Percentiles rank a stretch among this genome's conserved stretches.
Conservation (phyloP, 1,284 basidiomycete genomes). For the Clitocybe nebularis region DNA sequence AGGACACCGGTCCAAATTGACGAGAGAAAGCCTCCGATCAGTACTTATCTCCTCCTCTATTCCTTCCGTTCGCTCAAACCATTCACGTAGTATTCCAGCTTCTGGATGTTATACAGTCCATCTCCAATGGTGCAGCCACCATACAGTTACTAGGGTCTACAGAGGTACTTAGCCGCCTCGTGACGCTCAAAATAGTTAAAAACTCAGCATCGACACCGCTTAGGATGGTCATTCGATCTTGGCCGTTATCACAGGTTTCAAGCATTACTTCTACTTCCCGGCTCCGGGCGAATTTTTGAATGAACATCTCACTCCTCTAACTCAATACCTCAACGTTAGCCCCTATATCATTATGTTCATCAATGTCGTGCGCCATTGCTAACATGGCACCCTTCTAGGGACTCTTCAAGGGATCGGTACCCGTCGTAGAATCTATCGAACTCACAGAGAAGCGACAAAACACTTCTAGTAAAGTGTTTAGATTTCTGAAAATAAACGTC, state of each 20-base stretch:
- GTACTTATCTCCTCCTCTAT: constrained; percentile 20
- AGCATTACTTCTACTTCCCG: constrained; percentile 84
- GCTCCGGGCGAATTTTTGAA: constrained; percentile 70
- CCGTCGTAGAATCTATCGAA: constrained; percentile 30
- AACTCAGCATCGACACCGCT: background rate
- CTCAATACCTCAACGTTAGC: constrained; percentile 69
- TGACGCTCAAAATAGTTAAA: background rate
- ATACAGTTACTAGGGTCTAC: constrained; percentile 80
- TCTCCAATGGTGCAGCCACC: constrained; percentile 37
- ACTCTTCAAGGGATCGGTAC: background rate
- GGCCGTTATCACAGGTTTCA: constrained; percentile 68
- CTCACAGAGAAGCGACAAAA: constrained; percentile 48
- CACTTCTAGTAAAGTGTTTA: constrained; percentile 50
- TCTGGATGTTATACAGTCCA: constrained; percentile 75
- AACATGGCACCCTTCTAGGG: background rate
- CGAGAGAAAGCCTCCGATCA: constrained; percentile 48
- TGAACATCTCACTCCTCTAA: constrained; percentile 58
- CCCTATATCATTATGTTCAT: background rate
- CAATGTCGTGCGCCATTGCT: background rate
- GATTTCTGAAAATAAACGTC: constrained; percentile 77
- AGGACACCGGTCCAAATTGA: constrained; percentile 48
- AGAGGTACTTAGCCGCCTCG: constrained; percentile 42
- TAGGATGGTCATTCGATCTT: constrained; percentile 79
- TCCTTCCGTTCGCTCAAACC: background rate
- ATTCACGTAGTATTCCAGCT: constrained; percentile 71